Base-by-base conservation (phyloP, 1,139 yeast genomes). In the Geotrichum restrictum region DNA sequence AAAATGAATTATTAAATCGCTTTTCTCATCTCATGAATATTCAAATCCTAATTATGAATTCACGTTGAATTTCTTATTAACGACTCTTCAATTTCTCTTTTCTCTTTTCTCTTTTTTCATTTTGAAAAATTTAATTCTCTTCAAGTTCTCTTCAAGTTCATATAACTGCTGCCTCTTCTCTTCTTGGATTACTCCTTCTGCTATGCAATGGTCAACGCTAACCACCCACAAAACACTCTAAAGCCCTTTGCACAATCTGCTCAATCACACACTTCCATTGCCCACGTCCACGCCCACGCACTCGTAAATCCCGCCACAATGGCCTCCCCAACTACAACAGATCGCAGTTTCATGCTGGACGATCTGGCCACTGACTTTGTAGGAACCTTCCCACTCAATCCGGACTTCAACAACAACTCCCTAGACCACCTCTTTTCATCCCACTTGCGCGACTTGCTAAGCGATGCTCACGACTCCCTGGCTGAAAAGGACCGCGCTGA, bases 401-500 rank as follows among this genome's bases (percentile, higher is more conserved):
- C 32, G 22, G 19, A 43, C n/a, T 13, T 13, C 33, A 18, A 16
- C 43, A 11, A 18, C 18, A 16, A n/a, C 44, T 21, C 18, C 18
- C 3, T 21, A 43, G 29, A 24, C 29, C 29, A 45, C 42, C 31
- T 46, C 45, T 60, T 62, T 52, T 58, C 65, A 31, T 54, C 63
- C 24, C 59, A 62, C 55, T 59, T 62, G 27, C 54, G 56, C 43
- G 56, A 60, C 49, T 58, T 64, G 51, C 56, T 64, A 52, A 49
- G 58, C 6, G 64, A 62, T 41, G 68, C 66, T 14, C 65, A 62
- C 47, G 41, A 49, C 38, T 49, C 53, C 19, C 53, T 62, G 36
- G 57, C 56, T 18, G 40, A 49, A 27, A 56, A 57, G 29, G 59
- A 58, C 32, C 57, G 67, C 7, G 46, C 57, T 19, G 62, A 61